A percentile compares a stretch with the other conserved stretches of the same genome.
phyloP scores from a whole-genome alignment of 768 basidiomycete genomes.

The Sporobolomyces pararoseus region DNA sequence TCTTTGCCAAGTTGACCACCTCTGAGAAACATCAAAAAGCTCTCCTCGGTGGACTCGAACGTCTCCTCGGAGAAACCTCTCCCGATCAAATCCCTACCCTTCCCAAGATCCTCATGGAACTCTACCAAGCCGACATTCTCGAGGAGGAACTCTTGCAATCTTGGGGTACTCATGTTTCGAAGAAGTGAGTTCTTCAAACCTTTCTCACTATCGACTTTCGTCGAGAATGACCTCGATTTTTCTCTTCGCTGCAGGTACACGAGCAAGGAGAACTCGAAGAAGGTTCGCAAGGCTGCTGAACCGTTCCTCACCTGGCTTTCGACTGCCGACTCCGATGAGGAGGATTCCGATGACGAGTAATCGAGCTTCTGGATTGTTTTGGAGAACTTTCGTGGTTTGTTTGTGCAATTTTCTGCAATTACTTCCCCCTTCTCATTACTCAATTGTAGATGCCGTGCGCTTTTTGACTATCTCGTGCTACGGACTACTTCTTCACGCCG shows the following conservation, averaged over 20 bases:
- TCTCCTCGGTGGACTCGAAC: constrained; percentile 87
- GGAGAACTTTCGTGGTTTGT: background rate
- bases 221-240: background rate
- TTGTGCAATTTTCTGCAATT: background rate
- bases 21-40: constrained; percentile 95
- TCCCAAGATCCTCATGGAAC: constrained; percentile 68
- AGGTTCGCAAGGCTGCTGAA: constrained; percentile 82
- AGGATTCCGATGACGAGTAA: constrained; percentile 30
- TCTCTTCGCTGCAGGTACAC: constrained; percentile 48
- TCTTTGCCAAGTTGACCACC: constrained; percentile 79
- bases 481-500: too few relatives aligned
- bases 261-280: constrained; percentile 90
- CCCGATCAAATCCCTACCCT: constrained; percentile 62
- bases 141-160: constrained; percentile 85
- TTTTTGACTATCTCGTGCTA: too few relatives aligned
- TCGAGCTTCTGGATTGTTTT: background rate
- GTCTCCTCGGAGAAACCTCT: constrained; percentile 68
- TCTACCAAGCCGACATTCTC: constrained; percentile 87
- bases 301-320: constrained; percentile 95
- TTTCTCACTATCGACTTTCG: background rate
- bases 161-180: constrained; percentile 40
- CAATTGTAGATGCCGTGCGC: too few relatives aligned
- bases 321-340: constrained; percentile 67
- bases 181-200: constrained; percentile 40
- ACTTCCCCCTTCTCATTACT: too few relatives aligned